Evolutionary conservation across 1,139 yeast genomes (phyloP).

Genomic region (Hansenula sp.): DNA sequence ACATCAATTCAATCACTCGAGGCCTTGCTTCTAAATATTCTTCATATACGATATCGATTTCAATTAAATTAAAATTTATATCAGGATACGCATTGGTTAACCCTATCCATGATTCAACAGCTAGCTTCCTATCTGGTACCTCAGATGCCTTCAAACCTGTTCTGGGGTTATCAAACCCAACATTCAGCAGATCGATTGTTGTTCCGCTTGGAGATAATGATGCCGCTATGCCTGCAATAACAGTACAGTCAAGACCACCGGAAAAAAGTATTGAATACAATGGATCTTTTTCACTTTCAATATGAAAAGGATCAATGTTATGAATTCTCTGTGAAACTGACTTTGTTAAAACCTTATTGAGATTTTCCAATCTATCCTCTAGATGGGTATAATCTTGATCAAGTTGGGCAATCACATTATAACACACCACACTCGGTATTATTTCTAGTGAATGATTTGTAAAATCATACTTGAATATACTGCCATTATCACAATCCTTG

Average conservation of each 20-base stretch:
- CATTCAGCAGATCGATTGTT: slow-evolving; percentile 76
- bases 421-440: slow-evolving; percentile 10
- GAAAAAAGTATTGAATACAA: slow-evolving; percentile 71
- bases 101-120: slow-evolving; percentile 55
- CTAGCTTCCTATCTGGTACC: slow-evolving; percentile 83
- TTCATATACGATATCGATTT: slow-evolving; percentile 68
- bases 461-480: slow-evolving; percentile 41
- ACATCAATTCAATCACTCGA: slow-evolving; percentile 62
- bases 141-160: slow-evolving; percentile 53
- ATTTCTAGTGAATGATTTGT: slow-evolving; percentile 13
- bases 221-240: slow-evolving; percentile 52
- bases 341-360: slow-evolving; percentile 28
- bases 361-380: slow-evolving; percentile 13
- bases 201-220: slow-evolving; percentile 22
- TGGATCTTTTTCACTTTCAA: slow-evolving; percentile 19
- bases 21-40: slow-evolving; percentile 52
- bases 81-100: slow-evolving; percentile 39
- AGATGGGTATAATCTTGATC: slow-evolving; percentile 15
- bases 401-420: slow-evolving; percentile 15
- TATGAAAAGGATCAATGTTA: slow-evolving; percentile 55
- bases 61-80: slow-evolving; percentile 46
- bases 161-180: slow-evolving; percentile 91
- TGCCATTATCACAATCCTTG: slow-evolving; percentile 50
- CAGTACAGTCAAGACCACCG: slow-evolving; percentile 92
- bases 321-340: slow-evolving; percentile 50